Percentiles rank a stretch among this genome's conserved stretches.
Evolutionary conservation across 805 yeast species (phyloP).

Genomic region (Teunomyces lycoperdinae): DNA sequence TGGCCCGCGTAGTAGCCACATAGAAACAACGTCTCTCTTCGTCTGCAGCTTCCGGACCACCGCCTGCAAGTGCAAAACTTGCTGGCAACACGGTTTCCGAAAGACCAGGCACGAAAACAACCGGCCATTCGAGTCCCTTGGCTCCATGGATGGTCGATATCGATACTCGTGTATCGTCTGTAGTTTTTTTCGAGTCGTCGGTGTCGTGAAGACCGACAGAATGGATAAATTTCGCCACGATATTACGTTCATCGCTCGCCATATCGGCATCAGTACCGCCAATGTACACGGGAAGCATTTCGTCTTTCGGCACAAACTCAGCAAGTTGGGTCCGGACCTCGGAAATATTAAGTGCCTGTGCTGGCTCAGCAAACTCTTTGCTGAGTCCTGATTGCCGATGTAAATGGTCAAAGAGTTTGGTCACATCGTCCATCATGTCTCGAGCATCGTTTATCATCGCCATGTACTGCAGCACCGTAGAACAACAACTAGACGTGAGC

Average conservation of each 20-base stretch:
- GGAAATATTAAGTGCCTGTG: constrained; percentile 31
- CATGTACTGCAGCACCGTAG: constrained; percentile 24
- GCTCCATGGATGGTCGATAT: constrained; percentile 88
- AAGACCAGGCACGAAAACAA: constrained; percentile 77
- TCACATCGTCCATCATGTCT: constrained; percentile 5
- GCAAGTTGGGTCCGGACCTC: constrained; percentile 39
- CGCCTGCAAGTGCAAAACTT: constrained; percentile 37
- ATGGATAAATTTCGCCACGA: constrained; percentile 24
- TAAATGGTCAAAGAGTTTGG: constrained; percentile 20
- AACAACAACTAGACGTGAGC: constrained; percentile 12
- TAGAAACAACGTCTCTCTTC: constrained; percentile 86
- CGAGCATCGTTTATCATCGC: constrained; percentile 22
- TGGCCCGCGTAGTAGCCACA: constrained; percentile 87
- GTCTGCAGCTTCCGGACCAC: constrained; percentile 34
- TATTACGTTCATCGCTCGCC: constrained; percentile 13
- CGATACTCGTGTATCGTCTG: constrained; percentile 23
- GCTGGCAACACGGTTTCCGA: constrained; percentile 68
- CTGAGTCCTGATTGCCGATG: constrained; percentile 28
- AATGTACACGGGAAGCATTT: constrained; percentile 8
- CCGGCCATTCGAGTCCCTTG: constrained; percentile 95
- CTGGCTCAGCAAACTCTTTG: constrained; percentile 25
- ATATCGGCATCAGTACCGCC: constrained; percentile 9
- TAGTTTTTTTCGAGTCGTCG: constrained; percentile 16
- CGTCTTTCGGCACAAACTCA: constrained; percentile 33
- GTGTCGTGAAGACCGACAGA: constrained; percentile 36